Conservation (phyloP, 2,329 filamentous ascomycete species). For the Curvularia hawaiiensis region DNA sequence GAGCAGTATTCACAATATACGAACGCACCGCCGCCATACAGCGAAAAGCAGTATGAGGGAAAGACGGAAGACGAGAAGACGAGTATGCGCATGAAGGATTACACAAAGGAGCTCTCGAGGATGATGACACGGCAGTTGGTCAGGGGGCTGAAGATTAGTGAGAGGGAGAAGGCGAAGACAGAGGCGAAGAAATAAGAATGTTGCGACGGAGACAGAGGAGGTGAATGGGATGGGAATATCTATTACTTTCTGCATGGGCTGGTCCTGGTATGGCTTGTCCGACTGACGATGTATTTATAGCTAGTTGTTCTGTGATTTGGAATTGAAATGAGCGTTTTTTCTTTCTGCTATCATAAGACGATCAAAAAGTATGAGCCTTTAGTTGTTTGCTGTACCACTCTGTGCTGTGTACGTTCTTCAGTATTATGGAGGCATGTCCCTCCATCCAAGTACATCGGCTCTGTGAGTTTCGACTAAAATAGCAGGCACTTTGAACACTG, state of each 20-base stretch:
- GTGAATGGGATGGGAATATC: neutral
- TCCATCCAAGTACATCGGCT: neutral
- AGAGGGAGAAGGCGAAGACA: constrained; percentile 13
- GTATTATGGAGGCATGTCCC: neutral
- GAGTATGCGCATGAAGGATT: constrained; percentile 31
- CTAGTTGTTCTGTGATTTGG: neutral
- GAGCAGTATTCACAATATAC: constrained; percentile 27
- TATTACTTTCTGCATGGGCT: neutral
- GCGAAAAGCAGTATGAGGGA: constrained; percentile 29
- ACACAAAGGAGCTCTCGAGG: constrained; percentile 35
- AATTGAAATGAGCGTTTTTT: neutral
- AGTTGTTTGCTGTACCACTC: neutral
- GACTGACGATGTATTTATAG: constrained; percentile 8
- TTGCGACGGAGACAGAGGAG: neutral
- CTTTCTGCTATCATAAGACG: neutral
- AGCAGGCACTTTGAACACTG: neutral
- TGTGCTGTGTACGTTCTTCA: neutral
- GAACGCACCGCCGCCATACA: constrained; percentile 30
- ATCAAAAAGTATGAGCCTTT: neutral
- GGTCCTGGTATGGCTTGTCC: constrained; percentile 3
- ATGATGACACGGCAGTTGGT: constrained; percentile 37
- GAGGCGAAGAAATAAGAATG: constrained; percentile 1
- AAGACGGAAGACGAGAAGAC: constrained; percentile 31
- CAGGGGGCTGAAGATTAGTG: constrained; percentile 23
- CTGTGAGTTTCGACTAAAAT: neutral